These are phyloP conservation scores for Acacia crassicarpa DNA, from an alignment of 306 rosid species.

Conservation along the genomic window DNA sequence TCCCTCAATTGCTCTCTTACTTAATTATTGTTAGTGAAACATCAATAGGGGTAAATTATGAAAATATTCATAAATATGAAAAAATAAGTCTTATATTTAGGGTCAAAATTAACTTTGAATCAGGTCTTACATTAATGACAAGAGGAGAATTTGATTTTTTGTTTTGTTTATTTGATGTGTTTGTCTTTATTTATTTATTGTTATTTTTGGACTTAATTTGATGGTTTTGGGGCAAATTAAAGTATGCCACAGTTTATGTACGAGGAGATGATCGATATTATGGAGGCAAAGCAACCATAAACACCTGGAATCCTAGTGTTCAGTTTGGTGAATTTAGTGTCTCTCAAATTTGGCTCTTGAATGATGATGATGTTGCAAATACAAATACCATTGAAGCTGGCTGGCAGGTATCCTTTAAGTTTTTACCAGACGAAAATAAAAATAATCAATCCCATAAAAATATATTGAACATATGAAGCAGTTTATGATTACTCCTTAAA, in stretches of 20 bases:
- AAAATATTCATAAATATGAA: too few species aligned
- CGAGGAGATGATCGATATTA: slow-evolving; percentile 44
- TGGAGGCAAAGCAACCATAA: slow-evolving; percentile 58
- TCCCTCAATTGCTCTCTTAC: too few species aligned
- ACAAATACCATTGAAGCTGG: slow-evolving; percentile 61
- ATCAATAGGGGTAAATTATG: too few species aligned
- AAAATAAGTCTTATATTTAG: too few species aligned
- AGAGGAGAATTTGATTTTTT: too few species aligned
- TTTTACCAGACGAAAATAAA: background rate
- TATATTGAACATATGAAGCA: too few species aligned
- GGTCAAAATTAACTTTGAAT: too few species aligned
- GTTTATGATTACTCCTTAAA: too few species aligned
- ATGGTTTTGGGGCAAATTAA: slow-evolving; percentile 28
- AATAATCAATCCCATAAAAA: too few species aligned
- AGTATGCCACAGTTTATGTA: slow-evolving; percentile 57
- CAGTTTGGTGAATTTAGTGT: slow-evolving; percentile 49
- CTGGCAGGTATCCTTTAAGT: slow-evolving; percentile 54
- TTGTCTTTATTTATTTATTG: background rate
- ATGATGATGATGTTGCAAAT: slow-evolving; percentile 47
- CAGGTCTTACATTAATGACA: too few species aligned
- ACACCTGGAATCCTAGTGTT: slow-evolving; percentile 56
- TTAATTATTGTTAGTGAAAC: too few species aligned
- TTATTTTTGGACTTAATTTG: background rate
- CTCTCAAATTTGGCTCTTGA: slow-evolving; percentile 54
- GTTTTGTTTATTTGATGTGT: background rate